These are phyloP conservation scores for Hansfordia pulvinata DNA, from an alignment of 2,329 filamentous ascomycete genomes.

Conservation along the genomic window DNA sequence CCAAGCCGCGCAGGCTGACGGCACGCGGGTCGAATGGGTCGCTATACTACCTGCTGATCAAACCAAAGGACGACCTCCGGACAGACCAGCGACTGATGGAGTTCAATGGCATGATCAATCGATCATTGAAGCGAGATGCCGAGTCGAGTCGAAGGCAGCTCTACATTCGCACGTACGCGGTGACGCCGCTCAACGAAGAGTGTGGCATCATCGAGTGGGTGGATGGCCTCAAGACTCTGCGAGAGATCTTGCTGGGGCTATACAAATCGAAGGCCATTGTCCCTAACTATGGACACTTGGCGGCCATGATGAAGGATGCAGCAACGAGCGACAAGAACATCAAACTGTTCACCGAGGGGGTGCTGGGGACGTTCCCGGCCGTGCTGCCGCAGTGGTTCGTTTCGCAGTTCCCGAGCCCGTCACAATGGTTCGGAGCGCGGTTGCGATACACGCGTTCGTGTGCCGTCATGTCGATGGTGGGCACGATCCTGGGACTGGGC, in stretches of 20 bases:
- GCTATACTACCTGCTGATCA: slow-evolving; percentile 81
- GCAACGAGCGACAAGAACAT: slow-evolving; percentile 43
- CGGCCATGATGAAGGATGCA: slow-evolving; percentile 49
- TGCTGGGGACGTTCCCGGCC: slow-evolving; percentile 58
- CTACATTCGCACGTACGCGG: slow-evolving; percentile 94
- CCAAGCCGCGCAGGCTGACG: slow-evolving; percentile 81
- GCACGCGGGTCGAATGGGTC: slow-evolving; percentile 82
- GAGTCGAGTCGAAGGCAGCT: slow-evolving; percentile 82
- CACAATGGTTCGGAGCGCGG: slow-evolving; percentile 80
- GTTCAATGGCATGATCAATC: slow-evolving; percentile 96
- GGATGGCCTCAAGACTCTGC: slow-evolving; percentile 82
- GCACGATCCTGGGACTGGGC: slow-evolving; percentile 83
- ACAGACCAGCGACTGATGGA: slow-evolving; percentile 99
- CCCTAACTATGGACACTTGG: slow-evolving; percentile 57
- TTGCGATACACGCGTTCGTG: slow-evolving; percentile 85
- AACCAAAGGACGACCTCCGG: slow-evolving; percentile 93
- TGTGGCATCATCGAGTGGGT: slow-evolving; percentile 99
- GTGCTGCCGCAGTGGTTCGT: slow-evolving; percentile 92
- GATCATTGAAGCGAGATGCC: slow-evolving; percentile 80
- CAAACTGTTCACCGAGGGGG: slow-evolving; percentile 55
- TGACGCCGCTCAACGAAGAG: slow-evolving; percentile 93
- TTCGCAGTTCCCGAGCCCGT: slow-evolving; percentile 85
- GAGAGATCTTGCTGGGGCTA: slow-evolving; percentile 73
- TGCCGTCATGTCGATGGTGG: slow-evolving; percentile 99
- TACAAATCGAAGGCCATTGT: slow-evolving; percentile 63